Percentiles rank a stretch among this genome's conserved stretches.
Evolutionary conservation across 805 yeast genomes (phyloP).

Genomic region (Suhomyces canberraensis): DNA sequence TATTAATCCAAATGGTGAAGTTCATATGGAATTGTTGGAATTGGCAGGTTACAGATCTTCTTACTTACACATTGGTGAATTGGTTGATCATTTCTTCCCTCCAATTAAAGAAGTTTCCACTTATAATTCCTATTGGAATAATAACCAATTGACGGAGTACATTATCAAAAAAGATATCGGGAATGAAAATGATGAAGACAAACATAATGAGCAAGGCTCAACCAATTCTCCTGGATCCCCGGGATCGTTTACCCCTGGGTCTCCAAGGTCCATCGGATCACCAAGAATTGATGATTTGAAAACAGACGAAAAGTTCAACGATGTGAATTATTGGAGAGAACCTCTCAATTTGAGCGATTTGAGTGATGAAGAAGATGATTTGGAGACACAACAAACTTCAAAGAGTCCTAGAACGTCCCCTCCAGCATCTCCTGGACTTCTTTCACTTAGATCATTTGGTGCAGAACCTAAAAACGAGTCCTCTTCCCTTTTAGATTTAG

Average conservation of each 20-base stretch:
- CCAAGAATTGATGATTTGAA: constrained; percentile 19
- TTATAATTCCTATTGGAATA: constrained; percentile 32
- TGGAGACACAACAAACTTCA: background rate
- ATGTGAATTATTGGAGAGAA: constrained; percentile 89
- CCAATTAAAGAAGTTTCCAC: constrained; percentile 47
- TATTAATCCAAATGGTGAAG: constrained; percentile 94
- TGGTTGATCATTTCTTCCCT: constrained; percentile 97
- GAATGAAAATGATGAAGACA: constrained; percentile 4
- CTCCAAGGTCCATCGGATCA: constrained; percentile 19
- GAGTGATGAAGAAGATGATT: constrained; percentile 27
- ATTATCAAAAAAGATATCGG: constrained; percentile 18
- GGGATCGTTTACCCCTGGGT: constrained; percentile 13
- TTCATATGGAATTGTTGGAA: constrained; percentile 93
- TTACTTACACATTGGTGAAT: constrained; percentile 84
- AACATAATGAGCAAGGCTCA: constrained; percentile 1
- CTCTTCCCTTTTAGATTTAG: background rate
- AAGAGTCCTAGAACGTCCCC: constrained; percentile 13
- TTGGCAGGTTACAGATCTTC: constrained; percentile 89
- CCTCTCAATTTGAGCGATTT: constrained; percentile 66
- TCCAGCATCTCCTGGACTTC: constrained; percentile 8
- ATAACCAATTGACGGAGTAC: constrained; percentile 33
- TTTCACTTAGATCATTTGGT: constrained; percentile 5
- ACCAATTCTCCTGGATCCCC: constrained; percentile 7
- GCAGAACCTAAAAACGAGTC: background rate
- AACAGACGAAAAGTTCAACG: constrained; percentile 67